Conservation (phyloP, 176 grass and related monocot species). For the Cenchrus americanus region DNA sequence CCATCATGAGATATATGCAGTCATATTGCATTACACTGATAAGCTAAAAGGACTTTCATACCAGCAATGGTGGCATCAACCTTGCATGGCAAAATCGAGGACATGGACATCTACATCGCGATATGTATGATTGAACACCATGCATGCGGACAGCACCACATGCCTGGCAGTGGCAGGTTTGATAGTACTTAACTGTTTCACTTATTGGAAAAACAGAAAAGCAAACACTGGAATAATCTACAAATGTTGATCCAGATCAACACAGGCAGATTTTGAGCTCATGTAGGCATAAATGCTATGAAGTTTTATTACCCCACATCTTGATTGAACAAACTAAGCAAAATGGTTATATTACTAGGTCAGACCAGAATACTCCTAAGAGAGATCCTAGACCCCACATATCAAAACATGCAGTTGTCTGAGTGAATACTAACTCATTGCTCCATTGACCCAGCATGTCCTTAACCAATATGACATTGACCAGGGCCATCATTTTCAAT, state of each 20-base stretch:
- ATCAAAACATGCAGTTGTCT: background rate
- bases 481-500: background rate
- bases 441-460: slow-evolving; percentile 2
- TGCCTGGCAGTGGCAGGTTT: too few species aligned
- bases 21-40: background rate
- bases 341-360: slow-evolving; percentile 2
- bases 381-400: background rate
- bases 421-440: background rate
- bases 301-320: background rate
- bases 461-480: slow-evolving; percentile 2
- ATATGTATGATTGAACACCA: background rate
- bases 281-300: background rate
- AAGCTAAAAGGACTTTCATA: background rate
- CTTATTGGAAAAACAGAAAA: background rate
- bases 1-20: background rate
- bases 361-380: background rate
- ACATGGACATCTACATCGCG: background rate
- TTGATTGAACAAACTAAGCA: background rate
- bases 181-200: background rate
- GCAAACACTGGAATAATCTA: background rate
- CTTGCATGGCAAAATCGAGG: background rate
- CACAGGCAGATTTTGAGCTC: background rate
- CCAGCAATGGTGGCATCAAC: background rate
- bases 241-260: background rate
- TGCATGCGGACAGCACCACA: background rate